Base-by-base conservation (phyloP, 768 basidiomycete genomes). In the Mycena epipterygia region DNA sequence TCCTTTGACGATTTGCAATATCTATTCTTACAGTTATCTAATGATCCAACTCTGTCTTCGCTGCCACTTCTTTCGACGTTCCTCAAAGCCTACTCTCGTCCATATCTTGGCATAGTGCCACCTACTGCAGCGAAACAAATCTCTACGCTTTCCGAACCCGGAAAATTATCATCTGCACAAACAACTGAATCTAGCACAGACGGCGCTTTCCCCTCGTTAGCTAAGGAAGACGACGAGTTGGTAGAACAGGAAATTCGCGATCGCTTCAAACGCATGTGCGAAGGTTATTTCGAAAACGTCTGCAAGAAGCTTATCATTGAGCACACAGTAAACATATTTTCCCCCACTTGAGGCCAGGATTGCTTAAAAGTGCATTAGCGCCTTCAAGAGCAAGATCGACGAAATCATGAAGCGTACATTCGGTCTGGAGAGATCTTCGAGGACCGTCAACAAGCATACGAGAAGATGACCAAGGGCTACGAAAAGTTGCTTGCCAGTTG, bases 341-440 rank as follows among this genome's bases (percentile, higher is more conserved):
- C 44, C 19, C 23, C 11, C 17, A n/a, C 35, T 52, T 16, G 21
- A 56, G 17, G 23, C 30, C 42, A 56, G 14, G 29, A 29, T 25
- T 29, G 35, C 33, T 56, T 51, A 57, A 39, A 11, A 49, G 21
- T 56, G 32, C 58, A 59, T 32, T 76, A 99, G 97, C 91, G 93
- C 55, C 86, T 99, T 52, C 96, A 98, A 91, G 96, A 98, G 73
- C 97, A 98, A 82, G 98, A 99, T 80, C 92, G 92, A 71, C 88
- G 93, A 58, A 99, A 99, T 76, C 97, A 99, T 78, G 98, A 99
- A 84, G 98, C 98, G 66, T 99, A 99, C 78, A 99, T 99, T 74
- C 95, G 97, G 35, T 98, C 97, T 3, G 98, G 98, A 30, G 97
- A 99, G 81, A 98, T 99, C 71, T 99, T 99, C 74, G 98, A 99